Conservation (phyloP, 1,284 basidiomycete genomes). For the Boletus smithii region DNA sequence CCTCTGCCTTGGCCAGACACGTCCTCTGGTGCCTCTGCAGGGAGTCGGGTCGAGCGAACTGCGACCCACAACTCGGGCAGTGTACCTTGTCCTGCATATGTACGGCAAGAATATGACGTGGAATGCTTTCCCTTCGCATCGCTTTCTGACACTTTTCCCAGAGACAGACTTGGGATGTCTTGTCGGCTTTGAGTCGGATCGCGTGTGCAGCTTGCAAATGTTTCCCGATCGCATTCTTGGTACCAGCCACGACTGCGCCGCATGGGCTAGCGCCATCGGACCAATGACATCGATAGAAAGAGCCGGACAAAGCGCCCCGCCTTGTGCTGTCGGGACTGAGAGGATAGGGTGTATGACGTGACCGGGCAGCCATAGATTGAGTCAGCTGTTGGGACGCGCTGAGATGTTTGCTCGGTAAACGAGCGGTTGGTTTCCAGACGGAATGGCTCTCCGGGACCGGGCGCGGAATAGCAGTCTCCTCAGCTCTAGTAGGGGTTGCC, state of each 20-base stretch:
- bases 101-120: slow-evolving; percentile 23
- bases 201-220: slow-evolving; percentile 16
- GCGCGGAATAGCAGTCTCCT: not conserved
- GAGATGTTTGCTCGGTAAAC: not conserved
- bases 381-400: not conserved
- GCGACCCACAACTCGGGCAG: slow-evolving; percentile 14
- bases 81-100: slow-evolving; percentile 22
- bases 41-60: slow-evolving; percentile 26
- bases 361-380: not conserved
- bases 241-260: not conserved
- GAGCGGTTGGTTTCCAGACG: not conserved
- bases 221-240: slow-evolving; percentile 14
- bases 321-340: not conserved
- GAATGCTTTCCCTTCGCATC: slow-evolving; percentile 26
- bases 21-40: slow-evolving; percentile 23
- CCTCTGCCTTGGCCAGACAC: slow-evolving; percentile 8
- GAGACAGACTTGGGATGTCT: slow-evolving; percentile 5
- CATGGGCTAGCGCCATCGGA: not conserved
- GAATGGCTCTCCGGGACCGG: not conserved
- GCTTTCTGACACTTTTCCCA: slow-evolving; percentile 16
- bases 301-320: not conserved
- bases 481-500: not conserved
- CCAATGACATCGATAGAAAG: slow-evolving; percentile 15
- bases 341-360: slow-evolving; percentile 14
- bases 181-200: slow-evolving; percentile 6